Evolutionary conservation across 768 basidiomycete genomes (phyloP).

Genomic region (Gymnopilus dilepis): DNA sequence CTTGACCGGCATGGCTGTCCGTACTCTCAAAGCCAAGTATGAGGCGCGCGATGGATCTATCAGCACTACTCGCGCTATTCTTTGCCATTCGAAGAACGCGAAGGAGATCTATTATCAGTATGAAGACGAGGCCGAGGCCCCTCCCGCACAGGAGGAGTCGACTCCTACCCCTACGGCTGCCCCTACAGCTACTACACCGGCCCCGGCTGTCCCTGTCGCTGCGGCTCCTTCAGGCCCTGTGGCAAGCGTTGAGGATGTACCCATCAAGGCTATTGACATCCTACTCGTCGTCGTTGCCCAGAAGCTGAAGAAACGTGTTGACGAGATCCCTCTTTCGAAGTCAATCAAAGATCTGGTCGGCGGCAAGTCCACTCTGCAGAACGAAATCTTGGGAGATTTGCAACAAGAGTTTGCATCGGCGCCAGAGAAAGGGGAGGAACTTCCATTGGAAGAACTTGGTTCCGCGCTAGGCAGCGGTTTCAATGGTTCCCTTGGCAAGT

Average conservation of each 20-base stretch:
- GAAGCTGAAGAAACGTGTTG: slow-evolving; percentile 94
- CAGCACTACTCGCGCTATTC: slow-evolving; percentile 77
- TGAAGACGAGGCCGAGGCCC: slow-evolving; percentile 77
- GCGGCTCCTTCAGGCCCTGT: slow-evolving; percentile 65
- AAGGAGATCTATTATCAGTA: slow-evolving; percentile 99
- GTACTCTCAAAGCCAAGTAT: slow-evolving; percentile 93
- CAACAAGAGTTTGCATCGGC: slow-evolving; percentile 94
- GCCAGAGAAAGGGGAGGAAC: slow-evolving; percentile 98
- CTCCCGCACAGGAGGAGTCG: slow-evolving; percentile 43
- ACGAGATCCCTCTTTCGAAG: slow-evolving; percentile 89
- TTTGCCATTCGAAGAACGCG: slow-evolving; percentile 92
- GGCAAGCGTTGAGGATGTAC: slow-evolving; percentile 84
- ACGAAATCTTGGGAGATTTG: slow-evolving; percentile 96
- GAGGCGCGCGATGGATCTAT: slow-evolving; percentile 88
- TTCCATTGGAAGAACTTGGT: slow-evolving; percentile 95
- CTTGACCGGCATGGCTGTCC: slow-evolving; percentile 91
- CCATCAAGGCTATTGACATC: slow-evolving; percentile 90
- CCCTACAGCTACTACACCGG: slow-evolving; percentile 43
- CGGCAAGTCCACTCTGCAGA: slow-evolving; percentile 98
- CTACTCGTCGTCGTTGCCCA: slow-evolving; percentile 91
- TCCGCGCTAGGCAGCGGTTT: slow-evolving; percentile 82
- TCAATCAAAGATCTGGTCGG: slow-evolving; percentile 98
- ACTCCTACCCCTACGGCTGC: slow-evolving; percentile 36
- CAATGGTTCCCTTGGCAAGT: slow-evolving; percentile 89
- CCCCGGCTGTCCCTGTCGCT: slow-evolving; percentile 45